Base-by-base conservation (phyloP, 2,329 filamentous ascomycete species). In the Cyphellophora europaea region DNA sequence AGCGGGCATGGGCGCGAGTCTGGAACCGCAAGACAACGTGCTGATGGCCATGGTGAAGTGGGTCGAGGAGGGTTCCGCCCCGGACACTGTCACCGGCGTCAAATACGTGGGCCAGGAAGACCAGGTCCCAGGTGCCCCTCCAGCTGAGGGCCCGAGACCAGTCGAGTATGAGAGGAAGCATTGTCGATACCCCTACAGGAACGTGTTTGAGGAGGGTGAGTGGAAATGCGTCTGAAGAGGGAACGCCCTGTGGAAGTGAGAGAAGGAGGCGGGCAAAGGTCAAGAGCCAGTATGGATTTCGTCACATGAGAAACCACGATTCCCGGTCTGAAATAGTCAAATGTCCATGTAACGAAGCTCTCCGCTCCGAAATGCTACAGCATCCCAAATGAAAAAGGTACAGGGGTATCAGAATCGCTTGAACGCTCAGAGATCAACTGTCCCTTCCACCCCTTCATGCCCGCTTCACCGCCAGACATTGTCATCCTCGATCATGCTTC, bases 31-130 rank as follows among this genome's bases (percentile, higher is more conserved):
- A 19, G 55, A 63, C 41, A 71, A 71, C 46, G 63, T 68, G 11
- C 54, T 74, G 30, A 55, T 62, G 44, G 63, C 67, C 5, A 53
- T 74, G 38, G 61, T 71, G 15, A 45, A 53, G 17, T 72, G 67
- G 66, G 63, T 69, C 1, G 67, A 71, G 42, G 48, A 63, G 6
- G 62, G 57, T 1, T 49, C 53, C 23, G 55, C 57, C 3, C 57
- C 59, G 0, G 55, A 61, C 6, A 53, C 49, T 15, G 52, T 65
- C 25, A 53, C 55, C 11, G 65, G 64, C 5, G 62, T 63, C 6
- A 68, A 66, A 41, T 67, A 62, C 36, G 52, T 43, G 11, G 21
- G n/a, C 8, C 8, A 8, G 8, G 52, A 44, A 11, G 21, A 25
- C 8, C 8, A 8, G 8, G 21, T 8, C n/a, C 21, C 21, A 8